Evolutionary conservation across 2,329 filamentous ascomycete species (phyloP), one percentile per base, ranked within the genome.

Genomic region (Chrysoporthe puriensis): DNA sequence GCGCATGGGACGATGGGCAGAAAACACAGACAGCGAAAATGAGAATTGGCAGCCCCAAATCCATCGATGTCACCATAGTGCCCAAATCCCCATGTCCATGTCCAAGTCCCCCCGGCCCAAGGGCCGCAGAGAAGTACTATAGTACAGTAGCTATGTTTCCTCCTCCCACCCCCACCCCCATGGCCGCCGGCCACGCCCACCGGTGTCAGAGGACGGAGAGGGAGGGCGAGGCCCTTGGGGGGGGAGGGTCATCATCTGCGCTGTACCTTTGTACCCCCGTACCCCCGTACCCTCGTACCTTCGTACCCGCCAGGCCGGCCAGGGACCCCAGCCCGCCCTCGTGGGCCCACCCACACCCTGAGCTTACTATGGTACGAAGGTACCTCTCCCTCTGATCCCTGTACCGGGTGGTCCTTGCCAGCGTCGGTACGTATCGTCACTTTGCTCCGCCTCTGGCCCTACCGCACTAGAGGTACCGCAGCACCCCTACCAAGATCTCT

Each of bases 381-480:
- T 57, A 57, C 54, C 18, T 57, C 14, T 57, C 34, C 54, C 14
- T 36, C 54, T 57, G 54, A 57, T 21, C 54, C 54, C 54, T 57
- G 54, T 40, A 32, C 34, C 54, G 16, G 14, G 34, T 26, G 50
- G 26, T 16, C 9, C 26, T 13, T 32, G 50, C 50, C 26, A 34
- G 26, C 50, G 14, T 34, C 50, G 50, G 50, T 54, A 54, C 50
- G 50, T 54, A 54, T 16, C 48, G 14, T 16, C 21, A 14, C 11
- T 26, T 52, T 54, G 26, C 50, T 54, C 50, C 50, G 50, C 50
- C 36, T 40, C 26, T 26, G 26, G 36, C 36, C 36, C 54, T 57
- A 57, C 54, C 54, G 54, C 54, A 40, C 54, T 57, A 57, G 34
- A 40, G 34, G 54, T 57, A 40, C 54, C 54, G 54, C 54, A 57